Evolutionary conservation across 805 yeast genomes (phyloP), one percentile per base, ranked within the genome.

Genomic region (Debaryomyces hansenii): DNA sequence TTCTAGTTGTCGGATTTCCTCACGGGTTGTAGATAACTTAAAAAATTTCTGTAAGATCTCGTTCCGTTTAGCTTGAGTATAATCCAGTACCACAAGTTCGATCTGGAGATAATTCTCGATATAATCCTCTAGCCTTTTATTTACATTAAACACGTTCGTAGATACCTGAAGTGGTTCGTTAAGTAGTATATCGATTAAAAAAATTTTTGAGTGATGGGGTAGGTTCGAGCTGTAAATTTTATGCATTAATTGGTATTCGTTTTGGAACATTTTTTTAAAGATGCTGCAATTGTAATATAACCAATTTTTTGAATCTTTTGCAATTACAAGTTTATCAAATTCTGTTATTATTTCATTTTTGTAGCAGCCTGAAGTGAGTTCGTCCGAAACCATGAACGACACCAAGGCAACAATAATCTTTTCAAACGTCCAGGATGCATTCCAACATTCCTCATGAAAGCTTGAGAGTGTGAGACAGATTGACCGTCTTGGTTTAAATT

Each of bases 341-440:
- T 24, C 32, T 4, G 33, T 29, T 16, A 15, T 16, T 11, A 9
- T n/a, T 31, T 14, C 29, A n/a, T 20, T 20, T 4, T 29, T 4
- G 10, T 42, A 28, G 32, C 51, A 46, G n/a, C 56, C 58, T 10
- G 41, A 32, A n/a, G 54, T 52, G 8, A 16, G 15, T 18, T 53
- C 55, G 4, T 27, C 21, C 8, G 52, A 43, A 38, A 49, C 48
- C 58, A 55, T 55, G 37, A 40, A 55, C 7, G 58, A 55, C 4
- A 49, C 37, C 21, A 55, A 51, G 20, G 56, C 58, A 18, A 51
- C 5, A 12, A 52, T 31, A 11, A 55, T 35, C 45, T 48, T 53
- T 21, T 55, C 52, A 36, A 53, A 24, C 1, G 55, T 42, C 58
- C 58, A 55, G n/a, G 51, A 27, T 6, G 54, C 56, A 28, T 47